Base-by-base conservation (phyloP, 495 filamentous ascomycete species). In the Chaetomium tenue region DNA sequence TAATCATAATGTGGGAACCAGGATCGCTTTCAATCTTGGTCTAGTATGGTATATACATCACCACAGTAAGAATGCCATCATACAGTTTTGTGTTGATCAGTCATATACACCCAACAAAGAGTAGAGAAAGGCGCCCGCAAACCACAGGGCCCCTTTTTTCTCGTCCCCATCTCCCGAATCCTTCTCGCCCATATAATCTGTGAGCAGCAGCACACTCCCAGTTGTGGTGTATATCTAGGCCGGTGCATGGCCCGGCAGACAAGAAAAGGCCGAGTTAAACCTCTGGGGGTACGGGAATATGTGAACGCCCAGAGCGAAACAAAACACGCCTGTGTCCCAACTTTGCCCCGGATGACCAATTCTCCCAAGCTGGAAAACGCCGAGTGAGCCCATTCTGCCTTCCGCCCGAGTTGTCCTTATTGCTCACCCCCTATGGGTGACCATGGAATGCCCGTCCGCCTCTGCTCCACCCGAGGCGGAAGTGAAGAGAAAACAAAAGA, bases 51-150 rank as follows among this genome's bases (percentile, higher is more conserved):
- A 63, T 63, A 39, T 63, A 58, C 61, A 25, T 26, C 53, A 58
- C 61, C 50, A 3, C 50, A 9, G 33, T 37, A 50, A 63, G 30
- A 48, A 37, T 57, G 51, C 39, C 61, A 63, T 63, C 52, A 40
- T 58, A 63, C 61, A 58, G 44, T 33, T 37, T 63, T 53, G 48
- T 28, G 23, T 57, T 63, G 13, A 47, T 5, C 18, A 20, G 56
- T 59, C 56, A 59, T 59, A 59, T 59, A 59, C 40, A 59, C 53
- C 25, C 48, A 56, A 40, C 40, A 44, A 44, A 37, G 33, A 37
- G 40, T 2, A 15, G 22, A 59, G 25, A 40, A 18, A 25, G 25
- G 8, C 4, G 28, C 26, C 26, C 12, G 26, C 26, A 30, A 54
- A 33, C n/a, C 16, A 15, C 16, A 16, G 9, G 15, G 15, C 52